Evolutionary conservation across 306 rosid species (phyloP).

Genomic region (Fragaria iinumae): DNA sequence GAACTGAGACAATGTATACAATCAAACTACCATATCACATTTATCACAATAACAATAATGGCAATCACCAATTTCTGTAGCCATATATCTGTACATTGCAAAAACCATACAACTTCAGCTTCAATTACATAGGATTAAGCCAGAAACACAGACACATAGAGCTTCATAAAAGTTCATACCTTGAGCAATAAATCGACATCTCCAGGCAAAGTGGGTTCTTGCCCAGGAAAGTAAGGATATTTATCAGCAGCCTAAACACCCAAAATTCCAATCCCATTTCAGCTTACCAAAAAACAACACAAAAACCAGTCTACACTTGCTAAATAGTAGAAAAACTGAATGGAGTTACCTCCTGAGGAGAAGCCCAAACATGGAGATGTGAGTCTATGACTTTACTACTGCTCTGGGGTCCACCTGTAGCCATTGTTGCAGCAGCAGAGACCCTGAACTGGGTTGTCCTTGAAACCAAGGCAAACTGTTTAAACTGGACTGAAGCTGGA

Average conservation of each 20-base stretch:
- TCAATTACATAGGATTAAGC: not conserved
- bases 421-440: slow-evolving; percentile 38
- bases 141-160: not conserved
- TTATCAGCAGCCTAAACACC: slow-evolving; percentile 54
- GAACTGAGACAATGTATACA: not conserved
- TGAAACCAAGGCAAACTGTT: slow-evolving; percentile 1
- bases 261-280: not conserved
- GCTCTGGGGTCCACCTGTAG: slow-evolving; percentile 18
- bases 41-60: not conserved
- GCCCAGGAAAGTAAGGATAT: slow-evolving; percentile 75
- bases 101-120: not conserved
- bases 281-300: not conserved
- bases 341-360: slow-evolving; percentile 55
- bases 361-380: slow-evolving; percentile 94
- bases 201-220: slow-evolving; percentile 72
- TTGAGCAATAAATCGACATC: slow-evolving; percentile 64
- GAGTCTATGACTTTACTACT: slow-evolving; percentile 58
- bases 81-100: not conserved
- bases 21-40: not conserved
- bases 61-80: not conserved
- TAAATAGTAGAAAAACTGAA: not conserved
- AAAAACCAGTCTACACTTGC: not conserved
- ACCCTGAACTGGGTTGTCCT: slow-evolving; percentile 20
- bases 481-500: slow-evolving; percentile 20
- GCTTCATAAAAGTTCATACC: slow-evolving; percentile 38